Evolutionary conservation across 179 eudicot genomes (phyloP), one percentile per base, ranked within the genome.

Genomic region (Vitellaria paradoxa): DNA sequence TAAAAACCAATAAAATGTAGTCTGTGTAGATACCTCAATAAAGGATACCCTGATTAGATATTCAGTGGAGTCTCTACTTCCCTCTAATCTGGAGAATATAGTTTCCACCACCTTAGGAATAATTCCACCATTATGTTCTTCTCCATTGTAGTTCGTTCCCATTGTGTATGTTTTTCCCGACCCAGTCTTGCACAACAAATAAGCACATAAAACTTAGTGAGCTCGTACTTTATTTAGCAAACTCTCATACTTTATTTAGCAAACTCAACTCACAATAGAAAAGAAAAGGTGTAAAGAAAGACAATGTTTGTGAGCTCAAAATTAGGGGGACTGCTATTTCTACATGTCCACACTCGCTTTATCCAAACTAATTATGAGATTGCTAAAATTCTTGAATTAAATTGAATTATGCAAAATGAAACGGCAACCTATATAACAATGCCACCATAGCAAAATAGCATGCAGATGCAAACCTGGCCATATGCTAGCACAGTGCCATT

Each of bases 161-260:
- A 96, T 96, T 5, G 99, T 96, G 76, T 94, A 94, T 0, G 99
- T 96, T 82, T 96, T 96, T 0, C 99, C 99, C 0, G 99, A 96
- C 0, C 99, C 99, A 23, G 98, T 96, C 99, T 96, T 65, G 20
- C 55, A 70, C 37, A 69, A 23, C 15, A 78, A 79, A 82, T 7
- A 68, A 24, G 21, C 8, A 1, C 9, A 37, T 20, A 52, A 26
- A 47, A 61, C 21, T 62, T 63, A 65, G 40, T 53, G 47, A 46
- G 12, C 65, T 68, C 37, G 2, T 30, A 30, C 37, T 30, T 30
- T 30, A 30, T 30, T 30, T 30, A 30, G 37, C 37, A 74, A 24
- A 59, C 23, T 30, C 74, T n/a, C 37, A 30, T 30, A 30, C 37
- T 30, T 30, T 30, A 30, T 30, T 30, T 30, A 30, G 37, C 37